Evolutionary conservation across 495 filamentous ascomycete genomes (phyloP), one percentile per base, ranked within the genome.

Genomic region (Penicillium fimorum): DNA sequence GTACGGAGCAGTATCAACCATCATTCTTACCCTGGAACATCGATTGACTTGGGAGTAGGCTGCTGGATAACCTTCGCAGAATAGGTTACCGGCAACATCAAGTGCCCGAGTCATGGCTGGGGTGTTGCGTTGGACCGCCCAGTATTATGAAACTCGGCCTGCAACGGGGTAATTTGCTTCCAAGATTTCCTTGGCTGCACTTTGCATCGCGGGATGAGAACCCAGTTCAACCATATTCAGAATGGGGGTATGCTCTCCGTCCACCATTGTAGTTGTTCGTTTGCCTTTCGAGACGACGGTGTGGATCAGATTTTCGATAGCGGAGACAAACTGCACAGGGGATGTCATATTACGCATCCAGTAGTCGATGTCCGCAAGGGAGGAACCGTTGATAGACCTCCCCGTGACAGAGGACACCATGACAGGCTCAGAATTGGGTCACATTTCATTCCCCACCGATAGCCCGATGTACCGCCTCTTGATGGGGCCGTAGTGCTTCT

Each of bases 1-100:
- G 46, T 72, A 74, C 2, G 48, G 29, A 0, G 73, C 71, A 2
- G 74, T 45, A 42, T 70, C 64, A 24, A 44, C 8, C 20, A 22
- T 25, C 20, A 22, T 45, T 10, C 17, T 2, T 42, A 2, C 15
- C 5, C 6, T 13, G 38, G 6, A 25, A 5, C n/a, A 3, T 18
- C n/a, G 38, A 17, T n/a, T 17, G 38, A 42, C 18, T 7, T 42
- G 1, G 6, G 38, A 42, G 15, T 10, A 42, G 15, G 38, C 38
- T 15, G n/a, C 38, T 13, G 38, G 38, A 42, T 42, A 18, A 6
- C 38, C 38, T 17, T 42, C 25, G 5, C 25, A 25, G 25, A 25
- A 25, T 25, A 25, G 25, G 2, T 25, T 25, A 25, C 2, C 25
- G 5, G 25, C 25, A 25, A 25, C 2, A 5, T 25, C 25, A 25